phyloP scores from a whole-genome alignment of 768 basidiomycete species.

The Vishniacozyma victoriae region DNA sequence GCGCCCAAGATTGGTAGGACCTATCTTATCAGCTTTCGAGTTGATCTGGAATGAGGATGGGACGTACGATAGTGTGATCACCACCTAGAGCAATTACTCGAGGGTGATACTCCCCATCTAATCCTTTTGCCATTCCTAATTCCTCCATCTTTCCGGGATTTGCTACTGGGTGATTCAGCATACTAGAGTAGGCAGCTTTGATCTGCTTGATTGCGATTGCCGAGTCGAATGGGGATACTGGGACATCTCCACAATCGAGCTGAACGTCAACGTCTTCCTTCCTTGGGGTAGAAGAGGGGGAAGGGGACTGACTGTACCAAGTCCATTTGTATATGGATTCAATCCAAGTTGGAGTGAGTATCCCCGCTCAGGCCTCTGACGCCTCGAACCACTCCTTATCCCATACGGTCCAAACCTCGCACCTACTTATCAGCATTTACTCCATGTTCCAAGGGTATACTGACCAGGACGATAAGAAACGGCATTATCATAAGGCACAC shows the following conservation, averaged over 20 bases:
- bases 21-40: constrained; percentile 37
- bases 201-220: constrained; percentile 77
- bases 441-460: neutral
- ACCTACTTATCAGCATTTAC: constrained; percentile 3
- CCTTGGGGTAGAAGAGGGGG: neutral
- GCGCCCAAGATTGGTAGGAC: constrained; percentile 77
- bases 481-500: constrained; percentile 38
- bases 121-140: constrained; percentile 23
- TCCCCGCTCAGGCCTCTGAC: constrained; percentile 27
- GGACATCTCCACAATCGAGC: constrained; percentile 83
- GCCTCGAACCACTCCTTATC: constrained; percentile 55
- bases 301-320: constrained; percentile 21
- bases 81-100: constrained; percentile 77
- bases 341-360: constrained; percentile 24
- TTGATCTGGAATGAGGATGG: neutral
- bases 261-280: constrained; percentile 26
- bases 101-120: constrained; percentile 63
- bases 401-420: constrained; percentile 52
- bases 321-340: constrained; percentile 36
- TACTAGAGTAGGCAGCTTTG: constrained; percentile 72
- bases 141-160: constrained; percentile 10
- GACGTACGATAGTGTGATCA: constrained; percentile 72
- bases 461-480: constrained; percentile 37
- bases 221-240: constrained; percentile 74
- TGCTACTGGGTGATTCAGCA: constrained; percentile 58